Conservation (phyloP, 352 stramenopile species). For the Saprolegnia diclina region DNA sequence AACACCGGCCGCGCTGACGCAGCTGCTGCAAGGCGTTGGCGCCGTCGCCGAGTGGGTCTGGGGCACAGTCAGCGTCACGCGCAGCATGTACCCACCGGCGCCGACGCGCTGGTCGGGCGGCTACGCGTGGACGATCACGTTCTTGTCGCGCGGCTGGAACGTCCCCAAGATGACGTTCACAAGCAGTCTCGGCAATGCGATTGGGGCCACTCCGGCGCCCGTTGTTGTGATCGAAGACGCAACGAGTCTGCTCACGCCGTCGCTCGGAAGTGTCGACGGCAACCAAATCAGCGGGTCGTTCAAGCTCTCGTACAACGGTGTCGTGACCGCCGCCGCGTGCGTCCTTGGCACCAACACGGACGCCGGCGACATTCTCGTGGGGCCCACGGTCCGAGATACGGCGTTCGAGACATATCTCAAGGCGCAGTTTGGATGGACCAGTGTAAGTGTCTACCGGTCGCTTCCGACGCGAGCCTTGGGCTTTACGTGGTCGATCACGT, state of each 20-base stretch:
- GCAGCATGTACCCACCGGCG: conserved; percentile 74
- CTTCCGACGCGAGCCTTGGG: conserved; percentile 54
- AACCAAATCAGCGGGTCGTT: conserved; percentile 90
- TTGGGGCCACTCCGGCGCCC: conserved; percentile 28
- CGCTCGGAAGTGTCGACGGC: conserved; percentile 70
- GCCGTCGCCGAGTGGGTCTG: conserved; percentile 65
- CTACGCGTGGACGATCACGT: conserved; percentile 93
- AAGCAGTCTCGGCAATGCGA: conserved; percentile 31
- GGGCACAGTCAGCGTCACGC: conserved; percentile 75
- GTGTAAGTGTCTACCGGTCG: conserved; percentile 49
- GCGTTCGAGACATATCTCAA: conserved; percentile 41
- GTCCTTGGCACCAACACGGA: conserved; percentile 42
- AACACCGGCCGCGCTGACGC: conserved; percentile 58
- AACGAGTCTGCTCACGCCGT: conserved; percentile 38
- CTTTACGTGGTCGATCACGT: conserved; percentile 81
- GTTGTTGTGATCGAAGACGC: conserved; percentile 45
- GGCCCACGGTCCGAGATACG: conserved; percentile 33
- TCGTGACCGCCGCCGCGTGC: conserved; percentile 37
- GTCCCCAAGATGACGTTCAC: conserved; percentile 69
- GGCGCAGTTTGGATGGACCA: conserved; percentile 42
- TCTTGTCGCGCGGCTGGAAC: conserved; percentile 71
- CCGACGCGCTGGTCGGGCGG: conserved; percentile 89
- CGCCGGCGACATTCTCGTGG: conserved; percentile 29
- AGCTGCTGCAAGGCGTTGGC: conserved; percentile 38
- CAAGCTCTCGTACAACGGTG: conserved; percentile 41